Evolutionary conservation across 345 rosid genomes (phyloP), one percentile per base, ranked within the genome.

Genomic region (Lumnitzera racemosa): DNA sequence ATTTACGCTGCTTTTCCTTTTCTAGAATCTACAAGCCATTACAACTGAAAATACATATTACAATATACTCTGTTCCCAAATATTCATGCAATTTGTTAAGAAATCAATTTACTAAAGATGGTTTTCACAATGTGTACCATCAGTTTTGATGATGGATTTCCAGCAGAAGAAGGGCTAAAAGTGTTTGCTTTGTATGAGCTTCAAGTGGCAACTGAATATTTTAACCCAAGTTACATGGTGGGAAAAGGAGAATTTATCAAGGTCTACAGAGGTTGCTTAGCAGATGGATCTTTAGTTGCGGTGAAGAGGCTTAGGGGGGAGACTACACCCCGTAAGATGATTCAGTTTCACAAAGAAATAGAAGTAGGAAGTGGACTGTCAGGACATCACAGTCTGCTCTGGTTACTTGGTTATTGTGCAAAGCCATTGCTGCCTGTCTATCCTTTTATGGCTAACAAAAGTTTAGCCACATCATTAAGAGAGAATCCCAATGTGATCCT

Each of bases 41-140:
- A 7, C 43, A 36, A 36, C 43, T 36, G 43, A 36, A 36, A 36
- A 36, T 36, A 36, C 4, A 36, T 9, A 36, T 5, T 36, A 36
- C 43, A 36, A 36, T 36, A 9, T 36, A 0, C 10, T 36, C 7
- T 36, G 43, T 36, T 9, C 3, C 43, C 43, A 36, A 36, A 36
- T 4, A 36, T 36, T 9, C 1, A 1, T 5, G 43, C 7, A 36
- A 5, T 36, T 36, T 36, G 1, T 6, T 36, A 36, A 36, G 43
- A 36, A 36, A 36, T 36, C 1, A 5, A 36, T 36, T 36, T 9
- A 36, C 43, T 50, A 53, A 46, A 53, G 41, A 62, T 27, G 53
- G 27, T 54, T 47, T 62, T 62, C 47, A 62, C 53, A 16, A 15
- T 43, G 12, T 25, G 25, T 15, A 62, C 66, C 16, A 12, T 62